Conservation (phyloP, 2,329 filamentous ascomycete genomes). For the Sarocladium oryzae region DNA sequence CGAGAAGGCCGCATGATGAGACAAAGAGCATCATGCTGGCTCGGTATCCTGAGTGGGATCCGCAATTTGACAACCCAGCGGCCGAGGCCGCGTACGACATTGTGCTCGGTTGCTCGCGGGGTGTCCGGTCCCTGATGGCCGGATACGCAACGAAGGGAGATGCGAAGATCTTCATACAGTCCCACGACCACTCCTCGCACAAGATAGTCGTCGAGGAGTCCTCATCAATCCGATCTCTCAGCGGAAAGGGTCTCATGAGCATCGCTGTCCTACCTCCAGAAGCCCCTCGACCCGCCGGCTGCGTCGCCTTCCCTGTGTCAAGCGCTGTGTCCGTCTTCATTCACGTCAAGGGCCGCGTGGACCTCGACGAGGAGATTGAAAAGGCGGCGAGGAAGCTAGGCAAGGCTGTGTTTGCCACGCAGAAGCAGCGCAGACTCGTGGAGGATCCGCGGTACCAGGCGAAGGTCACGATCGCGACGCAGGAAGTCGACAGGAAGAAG, state of each 20-base stretch:
- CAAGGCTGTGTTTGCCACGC: constrained; percentile 54
- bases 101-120: constrained; percentile 58
- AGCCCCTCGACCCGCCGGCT: constrained; percentile 56
- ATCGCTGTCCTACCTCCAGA: constrained; percentile 48
- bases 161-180: constrained; percentile 56
- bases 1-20: constrained; percentile 55
- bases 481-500: constrained; percentile 58
- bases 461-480: constrained; percentile 61
- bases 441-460: constrained; percentile 59
- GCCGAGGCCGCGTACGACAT: constrained; percentile 65
- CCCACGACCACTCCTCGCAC: constrained; percentile 52
- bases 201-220: constrained; percentile 54
- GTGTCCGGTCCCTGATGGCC: constrained; percentile 58
- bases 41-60: constrained; percentile 54
- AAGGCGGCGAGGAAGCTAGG: constrained; percentile 66
- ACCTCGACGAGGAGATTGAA: constrained; percentile 67
- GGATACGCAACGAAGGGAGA: constrained; percentile 61
- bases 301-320: constrained; percentile 66
- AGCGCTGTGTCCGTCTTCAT: constrained; percentile 65
- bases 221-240: constrained; percentile 62
- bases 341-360: constrained; percentile 67
- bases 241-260: constrained; percentile 58
- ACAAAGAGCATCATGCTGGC: constrained; percentile 61
- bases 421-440: constrained; percentile 65
- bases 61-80: constrained; percentile 51